Conservation (phyloP, 2,329 filamentous ascomycete species). For the Xylaria sp. region DNA sequence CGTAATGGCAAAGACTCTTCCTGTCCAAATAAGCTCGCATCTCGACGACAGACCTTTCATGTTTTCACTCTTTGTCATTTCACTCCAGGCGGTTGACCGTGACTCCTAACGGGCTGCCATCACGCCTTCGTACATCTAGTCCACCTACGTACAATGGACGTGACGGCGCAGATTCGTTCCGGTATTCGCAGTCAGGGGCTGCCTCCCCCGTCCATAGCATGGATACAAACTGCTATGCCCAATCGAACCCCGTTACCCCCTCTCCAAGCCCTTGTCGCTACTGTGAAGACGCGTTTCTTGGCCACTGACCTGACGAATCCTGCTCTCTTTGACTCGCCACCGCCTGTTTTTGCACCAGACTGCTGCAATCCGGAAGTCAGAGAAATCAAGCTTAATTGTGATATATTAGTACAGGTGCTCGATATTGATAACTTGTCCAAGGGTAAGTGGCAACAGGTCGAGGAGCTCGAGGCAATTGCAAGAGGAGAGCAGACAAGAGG, state of each 20-base stretch:
- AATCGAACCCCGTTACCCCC: conserved; percentile 54
- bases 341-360: conserved; percentile 47
- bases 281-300: conserved; percentile 74
- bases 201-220: conserved; percentile 48
- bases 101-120: neutral
- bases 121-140: neutral
- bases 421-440: conserved; percentile 78
- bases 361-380: conserved; percentile 49
- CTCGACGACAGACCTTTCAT: neutral
- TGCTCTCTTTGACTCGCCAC: conserved; percentile 41
- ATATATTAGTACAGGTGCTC: conserved; percentile 74
- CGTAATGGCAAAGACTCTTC: too few relatives aligned
- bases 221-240: conserved; percentile 59
- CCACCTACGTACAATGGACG: conserved; percentile 25
- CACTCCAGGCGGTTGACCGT: neutral
- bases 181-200: conserved; percentile 50
- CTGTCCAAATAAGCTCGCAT: too few relatives aligned
- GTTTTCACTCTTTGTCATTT: neutral
- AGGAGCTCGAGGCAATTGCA: conserved; percentile 68
- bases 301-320: conserved; percentile 68
- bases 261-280: conserved; percentile 67
- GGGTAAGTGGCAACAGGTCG: conserved; percentile 81
- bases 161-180: conserved; percentile 45
- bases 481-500: conserved; percentile 71
- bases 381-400: conserved; percentile 52